Evolutionary conservation across 805 yeast species (phyloP), one percentile per base, ranked within the genome.

Genomic region (Maudiozyma turicensis): DNA sequence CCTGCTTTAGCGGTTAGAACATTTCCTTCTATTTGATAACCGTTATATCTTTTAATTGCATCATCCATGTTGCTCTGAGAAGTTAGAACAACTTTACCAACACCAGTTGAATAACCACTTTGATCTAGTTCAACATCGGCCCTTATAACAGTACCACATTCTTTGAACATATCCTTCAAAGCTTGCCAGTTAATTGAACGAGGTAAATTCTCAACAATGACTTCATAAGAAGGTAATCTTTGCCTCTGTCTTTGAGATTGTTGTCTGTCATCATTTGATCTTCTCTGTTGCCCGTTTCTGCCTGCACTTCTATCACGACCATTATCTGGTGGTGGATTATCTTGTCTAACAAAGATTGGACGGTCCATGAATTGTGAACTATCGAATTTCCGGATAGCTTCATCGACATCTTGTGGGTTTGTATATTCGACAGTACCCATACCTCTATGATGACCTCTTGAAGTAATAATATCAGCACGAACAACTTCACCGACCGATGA

Each of bases 381-480:
- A 67, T 86, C 84, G 58, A 74, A 83, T 57, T 78, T 73, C 48
- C 72, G 68, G 58, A 89, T 86, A 10, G 96, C 96, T 28, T 70
- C 73, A 44, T 72, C 74, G 6, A 87, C 96, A 49, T 80, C 84
- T 14, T 76, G 81, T 51, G 73, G 73, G 50, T 72, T 71, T 10
- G 80, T 71, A 59, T 83, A 90, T 66, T 89, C 96, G 40, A 89
- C 96, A 28, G 95, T 86, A 40, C 90, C 91, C 91, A 84, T 84
- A 53, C 95, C 95, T 68, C 91, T 75, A 61, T 88, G 83, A 59
- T 84, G 84, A 49, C 95, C 95, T 57, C 82, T 78, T 52, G 78
- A 75, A 2, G 82, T 81, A 43, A 88, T 83, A 47, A 90, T 82
- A 64, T 89, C 96, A 3, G 96, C 95, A 54, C 86, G 77, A 20